phyloP scores from a whole-genome alignment of 2,329 filamentous ascomycete species.

The Fusarium torreyae region DNA sequence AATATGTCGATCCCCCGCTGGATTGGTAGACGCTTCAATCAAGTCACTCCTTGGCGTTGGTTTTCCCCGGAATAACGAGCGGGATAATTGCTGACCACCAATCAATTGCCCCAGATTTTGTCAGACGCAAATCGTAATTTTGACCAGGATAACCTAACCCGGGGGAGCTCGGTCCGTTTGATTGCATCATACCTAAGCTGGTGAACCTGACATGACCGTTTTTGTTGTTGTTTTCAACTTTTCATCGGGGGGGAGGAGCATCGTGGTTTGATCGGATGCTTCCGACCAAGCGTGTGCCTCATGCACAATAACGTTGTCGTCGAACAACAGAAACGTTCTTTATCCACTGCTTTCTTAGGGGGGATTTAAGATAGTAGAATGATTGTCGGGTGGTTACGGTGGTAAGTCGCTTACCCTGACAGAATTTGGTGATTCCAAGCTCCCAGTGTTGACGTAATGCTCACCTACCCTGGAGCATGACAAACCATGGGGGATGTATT shows the following conservation, averaged over 20 bases:
- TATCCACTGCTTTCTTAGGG: rapidly evolving
- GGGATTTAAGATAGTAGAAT: too few species aligned
- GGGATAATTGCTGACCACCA: slow-evolving; percentile 35
- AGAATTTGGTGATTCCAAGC: too few species aligned
- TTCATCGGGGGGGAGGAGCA: neutral
- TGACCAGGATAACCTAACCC: rapidly evolving
- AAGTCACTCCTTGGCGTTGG: slow-evolving; percentile 22
- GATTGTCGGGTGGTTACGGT: too few species aligned
- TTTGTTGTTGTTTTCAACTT: too few species aligned
- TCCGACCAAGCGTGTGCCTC: neutral
- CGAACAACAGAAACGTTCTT: neutral
- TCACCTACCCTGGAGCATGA: too few species aligned
- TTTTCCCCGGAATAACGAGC: slow-evolving; percentile 1
- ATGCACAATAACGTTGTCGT: neutral
- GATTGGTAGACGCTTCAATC: slow-evolving; percentile 41
- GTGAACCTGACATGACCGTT: too few species aligned
- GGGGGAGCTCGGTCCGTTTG: slow-evolving; percentile 8
- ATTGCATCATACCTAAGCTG: neutral
- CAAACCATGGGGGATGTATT: too few species aligned
- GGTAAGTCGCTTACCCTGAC: too few species aligned
- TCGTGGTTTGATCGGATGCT: neutral
- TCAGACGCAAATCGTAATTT: slow-evolving; percentile 1
- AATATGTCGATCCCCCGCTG: slow-evolving; percentile 40
- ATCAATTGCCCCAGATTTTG: slow-evolving; percentile 1
- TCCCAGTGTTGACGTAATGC: too few species aligned